Percentiles rank a stretch among this genome's conserved stretches.
Evolutionary conservation across 1,284 basidiomycete species (phyloP).

Genomic region (Ustilago crameri): DNA sequence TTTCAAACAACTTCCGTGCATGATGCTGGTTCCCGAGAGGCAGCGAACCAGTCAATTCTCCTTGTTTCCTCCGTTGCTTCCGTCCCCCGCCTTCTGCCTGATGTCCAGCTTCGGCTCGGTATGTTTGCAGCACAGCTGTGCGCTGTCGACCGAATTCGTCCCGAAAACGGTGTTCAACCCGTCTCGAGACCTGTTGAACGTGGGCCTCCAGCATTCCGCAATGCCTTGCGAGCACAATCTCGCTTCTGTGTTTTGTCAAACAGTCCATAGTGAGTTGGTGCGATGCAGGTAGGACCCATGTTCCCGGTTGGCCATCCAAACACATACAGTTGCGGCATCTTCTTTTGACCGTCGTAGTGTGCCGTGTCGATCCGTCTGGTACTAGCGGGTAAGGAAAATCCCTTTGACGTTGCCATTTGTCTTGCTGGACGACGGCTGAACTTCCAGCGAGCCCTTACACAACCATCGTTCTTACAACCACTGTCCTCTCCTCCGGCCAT

Average conservation of each 20-base stretch:
- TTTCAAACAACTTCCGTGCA: conserved; percentile 17
- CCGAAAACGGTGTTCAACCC: neutral
- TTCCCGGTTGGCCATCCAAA: too few species aligned
- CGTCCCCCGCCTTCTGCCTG: too few species aligned
- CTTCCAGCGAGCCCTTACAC: neutral
- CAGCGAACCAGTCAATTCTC: too few species aligned
- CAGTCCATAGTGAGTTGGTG: too few species aligned
- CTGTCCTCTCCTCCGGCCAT: neutral
- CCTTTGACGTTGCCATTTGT: neutral
- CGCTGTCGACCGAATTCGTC: too few species aligned
- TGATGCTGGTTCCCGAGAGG: neutral
- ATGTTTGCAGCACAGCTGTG: too few species aligned
- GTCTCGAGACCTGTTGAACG: too few species aligned
- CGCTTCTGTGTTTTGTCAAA: too few species aligned
- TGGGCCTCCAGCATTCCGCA: too few species aligned
- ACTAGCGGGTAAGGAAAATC: conserved; percentile 2
- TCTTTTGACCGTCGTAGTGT: conserved; percentile 2
- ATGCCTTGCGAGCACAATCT: too few species aligned
- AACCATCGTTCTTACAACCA: neutral
- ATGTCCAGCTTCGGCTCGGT: too few species aligned
- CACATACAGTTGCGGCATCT: conserved; percentile 4
- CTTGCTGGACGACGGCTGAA: neutral
- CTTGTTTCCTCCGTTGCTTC: neutral
- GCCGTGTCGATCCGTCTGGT: conserved; percentile 16
- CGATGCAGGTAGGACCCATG: too few species aligned